Evolutionary conservation across 768 basidiomycete species (phyloP), one percentile per base, ranked within the genome.

Genomic region (Dioszegia hungarica): DNA sequence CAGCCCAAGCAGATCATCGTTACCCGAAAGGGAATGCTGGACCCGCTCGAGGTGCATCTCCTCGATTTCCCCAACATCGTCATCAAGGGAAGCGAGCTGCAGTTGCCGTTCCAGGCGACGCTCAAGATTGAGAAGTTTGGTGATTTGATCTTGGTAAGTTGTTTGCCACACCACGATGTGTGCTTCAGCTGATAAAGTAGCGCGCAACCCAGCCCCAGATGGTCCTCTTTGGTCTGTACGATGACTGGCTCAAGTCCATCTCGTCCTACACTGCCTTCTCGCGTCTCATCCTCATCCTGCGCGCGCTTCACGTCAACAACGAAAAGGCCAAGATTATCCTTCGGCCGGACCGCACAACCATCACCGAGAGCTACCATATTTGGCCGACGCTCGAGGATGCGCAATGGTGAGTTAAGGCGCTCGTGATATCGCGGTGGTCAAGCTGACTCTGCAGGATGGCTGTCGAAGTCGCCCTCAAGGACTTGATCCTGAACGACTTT

Each of bases 61-160:
- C 85, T 99, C 61, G 95, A 99, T 79, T 99, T 99, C 86, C 95
- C 95, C 49, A 99, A 99, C 78, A 99, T 99, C 64, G 95, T 99
- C 77, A 99, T 99, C 81, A 98, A 98, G 79, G 95, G 95, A 56
- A 92, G 89, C 64, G 95, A 99, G 76, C 80, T 99, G 45, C 95
- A 99, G 70, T 80, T 98, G 56, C 95, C 95, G 0, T 99, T 99
- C 92, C 94, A 98, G 78, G 94, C 95, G 15, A 94, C 92, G 67
- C 92, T 99, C 90, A 98, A 98, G 81, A 93, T 98, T 87, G 95
- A 99, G 83, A 97, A 98, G 78, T 98, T 99, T 66, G 95, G 95
- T 79, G 95, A 99, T 75, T 80, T 99, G 60, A 97, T 97, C 63
- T 76, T 97, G 58, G 52, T 61, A 54, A 58, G 54, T 59, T 61